Percentiles rank a stretch among this genome's conserved stretches.
These are phyloP conservation scores for Podaxis sp. DNA, from an alignment of 768 basidiomycete species.

Conservation along the genomic window DNA sequence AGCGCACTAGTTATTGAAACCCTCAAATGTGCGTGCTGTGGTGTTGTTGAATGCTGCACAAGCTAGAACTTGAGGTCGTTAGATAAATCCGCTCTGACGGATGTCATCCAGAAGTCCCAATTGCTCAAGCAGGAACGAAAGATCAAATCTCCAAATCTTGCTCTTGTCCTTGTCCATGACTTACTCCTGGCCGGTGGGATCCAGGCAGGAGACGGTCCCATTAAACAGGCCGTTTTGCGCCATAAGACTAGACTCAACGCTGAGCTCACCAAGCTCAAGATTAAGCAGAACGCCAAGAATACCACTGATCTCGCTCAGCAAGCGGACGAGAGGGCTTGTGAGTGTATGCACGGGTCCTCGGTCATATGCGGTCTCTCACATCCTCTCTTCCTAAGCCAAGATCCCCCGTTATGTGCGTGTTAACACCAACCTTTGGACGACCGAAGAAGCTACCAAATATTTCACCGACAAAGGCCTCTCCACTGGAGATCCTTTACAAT, in stretches of 20 bases:
- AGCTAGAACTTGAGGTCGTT: slow-evolving; percentile 19
- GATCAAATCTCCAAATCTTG: slow-evolving; percentile 72
- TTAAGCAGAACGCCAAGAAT: slow-evolving; percentile 67
- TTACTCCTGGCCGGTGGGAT: slow-evolving; percentile 81
- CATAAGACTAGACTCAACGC: slow-evolving; percentile 89
- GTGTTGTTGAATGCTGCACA: slow-evolving; percentile 3
- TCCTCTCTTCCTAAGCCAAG: slow-evolving; percentile 40
- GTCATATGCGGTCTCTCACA: slow-evolving; percentile 11
- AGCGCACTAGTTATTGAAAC: slow-evolving; percentile 92
- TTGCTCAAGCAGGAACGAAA: slow-evolving; percentile 77
- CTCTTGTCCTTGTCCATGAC: slow-evolving; percentile 90
- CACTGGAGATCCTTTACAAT: slow-evolving; percentile 49
- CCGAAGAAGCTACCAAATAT: slow-evolving; percentile 59
- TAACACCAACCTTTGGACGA: slow-evolving; percentile 70
- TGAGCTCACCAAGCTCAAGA: slow-evolving; percentile 83
- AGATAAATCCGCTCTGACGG: slow-evolving; percentile 79
- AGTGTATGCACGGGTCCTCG: slow-evolving; percentile 11
- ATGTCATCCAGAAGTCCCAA: slow-evolving; percentile 66
- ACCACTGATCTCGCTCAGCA: slow-evolving; percentile 63
- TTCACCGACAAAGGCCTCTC: slow-evolving; percentile 59
- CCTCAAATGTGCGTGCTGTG: slow-evolving; percentile 75
- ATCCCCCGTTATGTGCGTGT: slow-evolving; percentile 88
- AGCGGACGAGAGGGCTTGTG: slow-evolving; percentile 66
- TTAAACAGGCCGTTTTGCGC: slow-evolving; percentile 83
- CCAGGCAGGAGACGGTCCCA: slow-evolving; percentile 86